Evolutionary conservation across 1,139 yeast genomes (phyloP), one percentile per base, ranked within the genome.

Genomic region (Kazachstania sp.): DNA sequence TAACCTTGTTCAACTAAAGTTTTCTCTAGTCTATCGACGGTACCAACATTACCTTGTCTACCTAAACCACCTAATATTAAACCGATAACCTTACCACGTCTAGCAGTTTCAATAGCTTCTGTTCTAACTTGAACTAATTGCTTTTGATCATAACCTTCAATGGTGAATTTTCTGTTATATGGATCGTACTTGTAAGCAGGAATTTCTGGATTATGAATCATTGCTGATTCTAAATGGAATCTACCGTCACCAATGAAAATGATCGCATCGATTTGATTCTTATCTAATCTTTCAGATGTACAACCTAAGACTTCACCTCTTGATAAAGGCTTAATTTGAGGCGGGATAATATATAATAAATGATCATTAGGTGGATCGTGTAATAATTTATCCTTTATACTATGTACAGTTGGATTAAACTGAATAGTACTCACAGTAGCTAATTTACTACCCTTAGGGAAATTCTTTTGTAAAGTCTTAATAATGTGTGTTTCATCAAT

Each of bases 301-400:
- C 99, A 92, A 0, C 99, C 99, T 26, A 92, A 71, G 0, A 94
- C 95, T 64, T 92, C 99, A 45, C 98, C 98, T 58, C 86, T 88
- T 1, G 97, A 88, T 13, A 92, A 69, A 0, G 99, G 99, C 72
- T 79, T 78, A 11, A 87, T 84, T 63, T 92, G 99, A 0, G 98
- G 97, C 1, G 97, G 86, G 3, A 80, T 74, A 5, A 86, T 73
- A 61, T 77, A 81, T 4, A 83, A 65, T 44, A 83, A 74, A 45
- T 71, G 71, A 3, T 65, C 69, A 35, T 64, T 75, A 13, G 39
- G 39, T 18, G 41, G 38, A 3, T 41, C 42, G 44, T 66, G 67
- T 43, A 76, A 78, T 29, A 84, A 66, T 49, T 77, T 79, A 39
- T 77, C 78, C 55, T 79, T 78, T 18, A 88, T 75, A 45, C 86